These are phyloP conservation scores for Mesembryanthemum crystallinum DNA, from an alignment of 148 eudicot genomes.

Conservation along the genomic window DNA sequence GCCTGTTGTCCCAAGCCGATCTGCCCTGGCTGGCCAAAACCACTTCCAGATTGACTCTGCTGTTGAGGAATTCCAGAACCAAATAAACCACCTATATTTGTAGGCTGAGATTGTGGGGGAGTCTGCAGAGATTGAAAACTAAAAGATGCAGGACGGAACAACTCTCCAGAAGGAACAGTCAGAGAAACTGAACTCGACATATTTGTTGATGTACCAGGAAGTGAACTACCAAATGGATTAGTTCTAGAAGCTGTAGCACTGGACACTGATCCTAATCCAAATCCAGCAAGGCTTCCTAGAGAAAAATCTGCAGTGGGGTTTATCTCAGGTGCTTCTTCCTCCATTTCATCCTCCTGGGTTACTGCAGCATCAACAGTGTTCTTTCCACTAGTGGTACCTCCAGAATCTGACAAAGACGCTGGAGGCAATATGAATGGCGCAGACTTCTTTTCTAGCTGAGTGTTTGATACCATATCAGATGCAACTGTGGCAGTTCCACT, in stretches of 20 bases:
- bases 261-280: slow-evolving; percentile 70
- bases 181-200: slow-evolving; percentile 35
- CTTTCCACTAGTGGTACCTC: slow-evolving; percentile 29
- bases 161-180: slow-evolving; percentile 59
- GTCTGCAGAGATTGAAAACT: slow-evolving; percentile 59
- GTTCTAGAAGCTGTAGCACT: slow-evolving; percentile 39
- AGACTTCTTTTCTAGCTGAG: slow-evolving; percentile 34
- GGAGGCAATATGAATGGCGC: slow-evolving; percentile 26
- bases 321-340: slow-evolving; percentile 88
- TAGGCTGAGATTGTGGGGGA: slow-evolving; percentile 47
- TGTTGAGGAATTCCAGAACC: slow-evolving; percentile 40
- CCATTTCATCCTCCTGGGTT: slow-evolving; percentile 89
- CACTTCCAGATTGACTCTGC: slow-evolving; percentile 45
- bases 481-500: slow-evolving; percentile 27
- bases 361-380: slow-evolving; percentile 28
- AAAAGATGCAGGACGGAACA: slow-evolving; percentile 89
- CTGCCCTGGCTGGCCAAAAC: slow-evolving; percentile 77
- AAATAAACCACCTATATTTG: slow-evolving; percentile 53
- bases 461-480: slow-evolving; percentile 22
- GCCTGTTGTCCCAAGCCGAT: slow-evolving; percentile 86
- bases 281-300: slow-evolving; percentile 69
- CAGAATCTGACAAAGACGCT: slow-evolving; percentile 33
- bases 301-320: slow-evolving; percentile 43
- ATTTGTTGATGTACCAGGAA: slow-evolving; percentile 28
- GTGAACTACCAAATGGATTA: slow-evolving; percentile 72